Conservation (phyloP, 768 basidiomycete species). For the Rickenella mellea region DNA sequence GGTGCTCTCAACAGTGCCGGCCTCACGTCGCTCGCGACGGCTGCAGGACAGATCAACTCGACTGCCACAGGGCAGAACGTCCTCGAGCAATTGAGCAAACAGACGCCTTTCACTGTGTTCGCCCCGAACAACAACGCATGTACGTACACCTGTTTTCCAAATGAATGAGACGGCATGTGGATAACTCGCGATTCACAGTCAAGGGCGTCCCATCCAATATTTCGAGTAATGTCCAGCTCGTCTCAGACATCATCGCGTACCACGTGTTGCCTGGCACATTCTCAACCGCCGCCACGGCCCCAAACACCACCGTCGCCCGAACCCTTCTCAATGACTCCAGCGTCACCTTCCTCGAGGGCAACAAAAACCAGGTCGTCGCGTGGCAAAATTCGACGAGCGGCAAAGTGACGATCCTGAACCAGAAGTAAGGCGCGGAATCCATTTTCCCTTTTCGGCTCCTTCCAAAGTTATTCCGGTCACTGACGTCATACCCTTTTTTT, state of each 20-base stretch:
- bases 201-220: slow-evolving; percentile 22
- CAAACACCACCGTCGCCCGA: slow-evolving; percentile 54
- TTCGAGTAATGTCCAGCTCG: slow-evolving; percentile 20
- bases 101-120: slow-evolving; percentile 37
- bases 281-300: slow-evolving; percentile 32
- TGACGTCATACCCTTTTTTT: slow-evolving; percentile 1
- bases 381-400: slow-evolving; percentile 30
- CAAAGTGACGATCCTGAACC: slow-evolving; percentile 38
- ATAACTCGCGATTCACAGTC: slow-evolving; percentile 8
- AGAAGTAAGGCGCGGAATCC: slow-evolving; percentile 26
- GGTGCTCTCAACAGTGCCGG: slow-evolving; percentile 28
- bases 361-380: slow-evolving; percentile 45
- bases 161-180: background rate
- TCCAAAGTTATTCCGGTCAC: background rate
- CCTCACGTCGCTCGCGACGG: slow-evolving; percentile 31
- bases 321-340: slow-evolving; percentile 45
- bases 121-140: slow-evolving; percentile 48
- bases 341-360: slow-evolving; percentile 47
- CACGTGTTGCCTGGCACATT: slow-evolving; percentile 49
- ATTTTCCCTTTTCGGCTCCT: background rate
- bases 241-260: slow-evolving; percentile 45
- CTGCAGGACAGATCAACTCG: slow-evolving; percentile 31
- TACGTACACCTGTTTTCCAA: slow-evolving; percentile 17
- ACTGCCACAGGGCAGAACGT: slow-evolving; percentile 33
- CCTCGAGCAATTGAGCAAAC: slow-evolving; percentile 24